A percentile compares a stretch with the other conserved stretches of the same genome.
These are phyloP conservation scores for Naganishia vaughanmartiniae DNA, from an alignment of 768 basidiomycete species.

Conservation along the genomic window DNA sequence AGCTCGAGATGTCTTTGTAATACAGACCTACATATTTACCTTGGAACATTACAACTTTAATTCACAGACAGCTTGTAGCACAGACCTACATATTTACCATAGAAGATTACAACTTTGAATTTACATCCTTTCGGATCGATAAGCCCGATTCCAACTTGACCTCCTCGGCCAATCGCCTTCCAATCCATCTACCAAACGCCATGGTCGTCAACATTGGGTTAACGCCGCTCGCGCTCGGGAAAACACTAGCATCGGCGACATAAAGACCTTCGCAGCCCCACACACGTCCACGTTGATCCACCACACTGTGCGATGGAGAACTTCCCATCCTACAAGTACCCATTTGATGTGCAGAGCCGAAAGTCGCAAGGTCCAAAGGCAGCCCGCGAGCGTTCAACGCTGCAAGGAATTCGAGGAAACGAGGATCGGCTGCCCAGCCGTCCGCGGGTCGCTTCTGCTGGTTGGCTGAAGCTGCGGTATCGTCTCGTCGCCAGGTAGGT, in stretches of 20 bases:
- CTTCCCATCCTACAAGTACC: conserved; percentile 45
- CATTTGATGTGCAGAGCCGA: conserved; percentile 47
- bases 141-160: background rate
- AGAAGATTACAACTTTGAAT: conserved; percentile 6
- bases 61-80: too few species aligned
- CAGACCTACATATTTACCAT: background rate
- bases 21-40: background rate
- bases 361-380: conserved; percentile 28
- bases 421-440: conserved; percentile 21
- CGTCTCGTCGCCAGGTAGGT: conserved; percentile 20
- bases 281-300: conserved; percentile 42
- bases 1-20: background rate
- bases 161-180: conserved; percentile 25
- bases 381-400: conserved; percentile 33
- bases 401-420: conserved; percentile 18
- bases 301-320: conserved; percentile 36
- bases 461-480: background rate
- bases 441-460: background rate
- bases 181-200: conserved; percentile 31
- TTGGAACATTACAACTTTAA: conserved; percentile 1
- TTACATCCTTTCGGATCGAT: background rate
- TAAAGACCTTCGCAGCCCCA: conserved; percentile 44
- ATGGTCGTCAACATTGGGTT: conserved; percentile 42
- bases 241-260: conserved; percentile 43
- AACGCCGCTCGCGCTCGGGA: conserved; percentile 36